These are phyloP conservation scores for Claviceps quebecensis DNA, from an alignment of 2,329 filamentous ascomycete species.

Conservation along the genomic window DNA sequence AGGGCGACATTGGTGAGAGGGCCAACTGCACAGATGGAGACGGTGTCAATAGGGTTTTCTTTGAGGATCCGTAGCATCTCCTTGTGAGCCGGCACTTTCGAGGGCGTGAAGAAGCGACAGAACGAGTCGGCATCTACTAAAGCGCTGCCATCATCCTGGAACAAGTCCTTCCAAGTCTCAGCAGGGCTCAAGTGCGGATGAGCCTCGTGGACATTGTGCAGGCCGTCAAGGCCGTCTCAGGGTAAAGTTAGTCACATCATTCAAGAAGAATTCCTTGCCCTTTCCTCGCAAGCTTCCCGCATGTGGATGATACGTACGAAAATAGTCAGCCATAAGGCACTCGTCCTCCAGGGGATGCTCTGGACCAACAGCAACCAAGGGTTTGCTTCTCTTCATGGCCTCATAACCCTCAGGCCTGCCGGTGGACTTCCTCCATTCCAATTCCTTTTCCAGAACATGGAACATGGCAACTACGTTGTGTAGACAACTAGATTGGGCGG, in stretches of 20 bases:
- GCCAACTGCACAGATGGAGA: slow-evolving; percentile 82
- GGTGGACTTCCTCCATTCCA: slow-evolving; percentile 62
- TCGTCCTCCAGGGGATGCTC: slow-evolving; percentile 76
- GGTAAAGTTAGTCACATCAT: background rate
- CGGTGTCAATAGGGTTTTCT: slow-evolving; percentile 68
- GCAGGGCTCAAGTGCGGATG: slow-evolving; percentile 61
- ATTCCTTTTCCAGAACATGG: slow-evolving; percentile 80
- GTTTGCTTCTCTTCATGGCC: slow-evolving; percentile 57
- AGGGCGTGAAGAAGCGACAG: slow-evolving; percentile 58
- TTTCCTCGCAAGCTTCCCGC: background rate
- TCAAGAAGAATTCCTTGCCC: background rate
- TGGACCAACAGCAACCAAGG: slow-evolving; percentile 75
- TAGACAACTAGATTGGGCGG: slow-evolving; percentile 49
- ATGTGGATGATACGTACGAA: slow-evolving; percentile 45
- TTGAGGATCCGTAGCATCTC: slow-evolving; percentile 80
- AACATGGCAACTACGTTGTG: slow-evolving; percentile 84
- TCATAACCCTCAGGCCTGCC: slow-evolving; percentile 59
- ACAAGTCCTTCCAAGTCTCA: slow-evolving; percentile 62
- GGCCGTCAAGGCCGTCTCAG: slow-evolving; percentile 58
- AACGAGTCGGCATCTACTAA: slow-evolving; percentile 29
- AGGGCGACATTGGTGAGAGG: slow-evolving; percentile 88
- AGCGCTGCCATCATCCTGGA: slow-evolving; percentile 24
- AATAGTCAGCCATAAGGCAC: slow-evolving; percentile 68
- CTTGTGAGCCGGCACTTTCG: slow-evolving; percentile 57
- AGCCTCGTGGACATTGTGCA: slow-evolving; percentile 61